Conservation (phyloP, 2,329 filamentous ascomycete genomes). For the Colletotrichum camelliae region DNA sequence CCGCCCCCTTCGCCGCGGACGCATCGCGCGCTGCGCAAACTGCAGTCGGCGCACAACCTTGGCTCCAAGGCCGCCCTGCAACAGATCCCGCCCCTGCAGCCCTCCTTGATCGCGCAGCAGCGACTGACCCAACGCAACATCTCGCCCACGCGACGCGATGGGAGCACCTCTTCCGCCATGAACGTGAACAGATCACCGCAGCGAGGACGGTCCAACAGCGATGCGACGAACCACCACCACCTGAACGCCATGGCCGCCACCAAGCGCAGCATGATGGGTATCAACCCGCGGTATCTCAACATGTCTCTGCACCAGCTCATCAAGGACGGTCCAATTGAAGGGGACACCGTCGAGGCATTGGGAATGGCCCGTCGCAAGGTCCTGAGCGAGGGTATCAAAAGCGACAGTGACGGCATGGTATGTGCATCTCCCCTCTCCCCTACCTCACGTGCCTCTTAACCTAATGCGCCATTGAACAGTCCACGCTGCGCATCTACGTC, state of each 20-base stretch:
- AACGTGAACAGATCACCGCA: slow-evolving; percentile 50
- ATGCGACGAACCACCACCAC: slow-evolving; percentile 58
- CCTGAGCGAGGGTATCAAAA: slow-evolving; percentile 76
- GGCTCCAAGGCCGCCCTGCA: slow-evolving; percentile 57
- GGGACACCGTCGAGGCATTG: slow-evolving; percentile 65
- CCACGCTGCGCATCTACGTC: slow-evolving; percentile 89
- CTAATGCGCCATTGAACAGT: slow-evolving; percentile 56
- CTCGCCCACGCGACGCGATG: slow-evolving; percentile 18
- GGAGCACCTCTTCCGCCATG: slow-evolving; percentile 22
- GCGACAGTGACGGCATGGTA: slow-evolving; percentile 83
- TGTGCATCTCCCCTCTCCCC: too few species aligned
- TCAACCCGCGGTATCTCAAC: slow-evolving; percentile 51
- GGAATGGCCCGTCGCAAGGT: slow-evolving; percentile 77
- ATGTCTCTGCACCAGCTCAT: slow-evolving; percentile 77
- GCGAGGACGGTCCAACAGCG: slow-evolving; percentile 75
- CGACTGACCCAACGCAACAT: slow-evolving; percentile 50
- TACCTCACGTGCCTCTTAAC: background rate
- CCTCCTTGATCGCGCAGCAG: slow-evolving; percentile 69
- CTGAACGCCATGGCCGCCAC: slow-evolving; percentile 38
- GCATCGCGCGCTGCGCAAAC: slow-evolving; percentile 71
- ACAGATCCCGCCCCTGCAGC: slow-evolving; percentile 31
- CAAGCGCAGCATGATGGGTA: slow-evolving; percentile 35
- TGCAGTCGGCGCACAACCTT: slow-evolving; percentile 77
- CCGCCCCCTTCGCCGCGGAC: slow-evolving; percentile 67
- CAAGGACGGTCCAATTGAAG: slow-evolving; percentile 78